Evolutionary conservation across 2,329 filamentous ascomycete genomes (phyloP).

Genomic region (Metarhizium rileyi): DNA sequence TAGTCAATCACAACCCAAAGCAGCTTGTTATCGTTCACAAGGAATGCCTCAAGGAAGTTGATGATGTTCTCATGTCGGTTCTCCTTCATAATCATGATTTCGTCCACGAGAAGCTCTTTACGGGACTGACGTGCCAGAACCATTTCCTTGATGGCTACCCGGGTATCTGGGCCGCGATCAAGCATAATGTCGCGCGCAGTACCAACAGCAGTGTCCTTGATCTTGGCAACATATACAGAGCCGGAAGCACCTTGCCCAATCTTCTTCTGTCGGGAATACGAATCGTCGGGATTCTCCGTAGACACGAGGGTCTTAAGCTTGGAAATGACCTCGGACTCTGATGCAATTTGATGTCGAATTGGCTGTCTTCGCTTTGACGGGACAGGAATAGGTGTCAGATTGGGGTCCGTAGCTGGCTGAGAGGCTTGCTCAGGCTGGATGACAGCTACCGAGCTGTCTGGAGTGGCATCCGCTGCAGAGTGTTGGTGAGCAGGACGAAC

Average conservation of each 20-base stretch:
- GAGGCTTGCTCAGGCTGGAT: background rate
- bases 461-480: background rate
- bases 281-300: constrained; percentile 82
- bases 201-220: constrained; percentile 74
- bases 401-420: background rate
- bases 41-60: constrained; percentile 92
- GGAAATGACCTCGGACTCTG: constrained; percentile 76
- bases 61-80: constrained; percentile 96
- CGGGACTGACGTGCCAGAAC: constrained; percentile 90
- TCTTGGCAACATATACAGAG: constrained; percentile 91
- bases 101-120: constrained; percentile 96
- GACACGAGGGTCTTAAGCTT: constrained; percentile 87
- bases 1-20: constrained; percentile 99
- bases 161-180: constrained; percentile 66
- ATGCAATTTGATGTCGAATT: constrained; percentile 61
- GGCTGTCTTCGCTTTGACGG: constrained; percentile 69
- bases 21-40: constrained; percentile 85
- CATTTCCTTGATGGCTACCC: constrained; percentile 99
- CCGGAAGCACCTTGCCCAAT: constrained; percentile 95
- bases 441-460: background rate
- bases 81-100: constrained; percentile 99
- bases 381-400: background rate
- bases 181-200: constrained; percentile 68
- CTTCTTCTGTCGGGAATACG: constrained; percentile 98
- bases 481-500: background rate